phyloP scores from a whole-genome alignment of 1,284 basidiomycete species.

The Gymnopus androsaceus region DNA sequence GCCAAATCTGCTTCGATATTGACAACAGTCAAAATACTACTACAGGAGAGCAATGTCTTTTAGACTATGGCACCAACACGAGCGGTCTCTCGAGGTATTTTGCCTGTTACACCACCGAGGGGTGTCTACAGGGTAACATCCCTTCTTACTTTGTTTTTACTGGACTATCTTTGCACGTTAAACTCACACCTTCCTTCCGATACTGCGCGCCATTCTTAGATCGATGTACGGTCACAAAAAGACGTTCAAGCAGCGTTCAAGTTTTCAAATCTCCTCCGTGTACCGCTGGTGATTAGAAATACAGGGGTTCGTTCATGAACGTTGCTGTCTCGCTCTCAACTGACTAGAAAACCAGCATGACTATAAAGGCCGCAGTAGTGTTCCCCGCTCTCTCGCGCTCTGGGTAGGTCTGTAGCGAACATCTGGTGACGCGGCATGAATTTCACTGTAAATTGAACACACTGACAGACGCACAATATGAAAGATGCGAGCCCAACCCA shows the following conservation, averaged over 20 bases:
- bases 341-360: conserved; percentile 38
- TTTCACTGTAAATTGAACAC: not conserved
- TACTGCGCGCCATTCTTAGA: no score
- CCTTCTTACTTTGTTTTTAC: conserved; percentile 13
- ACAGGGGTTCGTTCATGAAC: conserved; percentile 42
- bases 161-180: not conserved
- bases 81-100: not conserved
- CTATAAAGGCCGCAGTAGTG: conserved; percentile 45
- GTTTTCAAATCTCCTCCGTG: conserved; percentile 38
- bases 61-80: conserved; percentile 8
- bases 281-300: conserved; percentile 51
- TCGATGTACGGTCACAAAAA: conserved; percentile 39
- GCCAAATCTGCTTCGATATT: no score
- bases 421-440: not conserved
- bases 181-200: no score
- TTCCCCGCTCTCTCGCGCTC: conserved; percentile 40
- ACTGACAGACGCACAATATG: conserved; percentile 42
- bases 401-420: conserved; percentile 42
- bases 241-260: conserved; percentile 45
- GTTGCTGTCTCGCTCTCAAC: not conserved
- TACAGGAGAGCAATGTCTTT: conserved; percentile 12
- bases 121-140: conserved; percentile 4
- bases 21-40: no score
- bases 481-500: conserved; percentile 30
- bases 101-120: not conserved